Percentiles rank a stretch among this genome's conserved stretches.
phyloP scores from a whole-genome alignment of 2,329 filamentous ascomycete species.

The Phaeosphaeriaceae sp. region DNA sequence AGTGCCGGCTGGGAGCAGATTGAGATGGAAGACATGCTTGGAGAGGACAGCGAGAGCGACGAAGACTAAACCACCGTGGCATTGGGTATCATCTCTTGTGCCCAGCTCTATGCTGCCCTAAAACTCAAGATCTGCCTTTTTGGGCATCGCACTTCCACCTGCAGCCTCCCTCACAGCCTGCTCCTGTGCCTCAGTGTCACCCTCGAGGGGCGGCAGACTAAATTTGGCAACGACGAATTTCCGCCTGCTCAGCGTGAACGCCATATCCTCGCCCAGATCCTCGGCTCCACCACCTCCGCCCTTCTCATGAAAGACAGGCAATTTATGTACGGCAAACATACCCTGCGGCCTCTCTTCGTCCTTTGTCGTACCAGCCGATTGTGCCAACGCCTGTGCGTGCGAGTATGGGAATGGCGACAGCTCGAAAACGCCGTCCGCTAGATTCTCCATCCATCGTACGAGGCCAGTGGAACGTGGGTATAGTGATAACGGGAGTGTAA shows the following conservation, averaged over 20 bases:
- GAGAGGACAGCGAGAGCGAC: slow-evolving; percentile 47
- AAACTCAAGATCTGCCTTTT: slow-evolving; percentile 72
- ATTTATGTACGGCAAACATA: slow-evolving; percentile 79
- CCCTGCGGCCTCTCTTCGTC: slow-evolving; percentile 83
- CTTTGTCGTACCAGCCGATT: slow-evolving; percentile 59
- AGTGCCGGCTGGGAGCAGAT: slow-evolving; percentile 67
- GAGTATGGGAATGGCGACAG: slow-evolving; percentile 74
- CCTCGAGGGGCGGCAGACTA: slow-evolving; percentile 85
- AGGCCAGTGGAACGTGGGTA: slow-evolving; percentile 78
- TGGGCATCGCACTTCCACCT: slow-evolving; percentile 60
- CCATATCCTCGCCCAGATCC: slow-evolving; percentile 80
- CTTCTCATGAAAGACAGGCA: slow-evolving; percentile 87
- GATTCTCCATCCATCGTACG: slow-evolving; percentile 82
- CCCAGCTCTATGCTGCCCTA: slow-evolving; percentile 11
- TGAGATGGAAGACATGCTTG: slow-evolving; percentile 67
- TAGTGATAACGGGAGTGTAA: slow-evolving; percentile 80
- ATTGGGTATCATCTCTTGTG: background rate
- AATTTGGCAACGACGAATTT: slow-evolving; percentile 88
- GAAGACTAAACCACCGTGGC: slow-evolving; percentile 11
- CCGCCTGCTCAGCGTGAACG: slow-evolving; percentile 84
- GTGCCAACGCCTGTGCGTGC: slow-evolving; percentile 58
- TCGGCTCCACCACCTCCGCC: slow-evolving; percentile 75
- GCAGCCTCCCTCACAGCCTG: slow-evolving; percentile 45
- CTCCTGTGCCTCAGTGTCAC: slow-evolving; percentile 70
- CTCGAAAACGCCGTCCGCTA: slow-evolving; percentile 87